A percentile compares a stretch with the other conserved stretches of the same genome.
phyloP scores from a whole-genome alignment of 495 filamentous ascomycete species.

The Saxispiralis lemnorum region DNA sequence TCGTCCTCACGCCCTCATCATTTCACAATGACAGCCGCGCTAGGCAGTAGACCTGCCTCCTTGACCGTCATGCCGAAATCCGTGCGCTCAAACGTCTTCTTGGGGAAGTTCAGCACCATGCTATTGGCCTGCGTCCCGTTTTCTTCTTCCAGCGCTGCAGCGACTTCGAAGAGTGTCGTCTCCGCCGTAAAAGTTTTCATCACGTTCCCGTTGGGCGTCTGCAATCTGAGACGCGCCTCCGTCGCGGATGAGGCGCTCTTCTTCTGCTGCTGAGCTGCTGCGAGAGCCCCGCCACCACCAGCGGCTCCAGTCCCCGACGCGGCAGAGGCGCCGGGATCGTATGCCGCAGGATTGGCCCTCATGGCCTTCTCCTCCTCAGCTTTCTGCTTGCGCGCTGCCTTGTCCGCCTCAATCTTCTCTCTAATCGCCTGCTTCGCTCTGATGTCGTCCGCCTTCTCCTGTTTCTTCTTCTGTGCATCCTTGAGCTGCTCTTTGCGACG shows the following conservation, averaged over 20 bases:
- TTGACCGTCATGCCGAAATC: conserved; percentile 85
- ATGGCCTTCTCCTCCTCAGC: conserved; percentile 71
- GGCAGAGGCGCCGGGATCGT: conserved; percentile 23
- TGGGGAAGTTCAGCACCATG: conserved; percentile 74
- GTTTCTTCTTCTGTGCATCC: conserved; percentile 63
- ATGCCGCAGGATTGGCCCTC: conserved; percentile 48
- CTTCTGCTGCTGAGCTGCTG: conserved; percentile 19
- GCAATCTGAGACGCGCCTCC: conserved; percentile 67
- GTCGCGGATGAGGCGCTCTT: conserved; percentile 50
- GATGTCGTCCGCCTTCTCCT: conserved; percentile 74
- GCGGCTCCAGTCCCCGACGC: not conserved
- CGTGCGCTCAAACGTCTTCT: conserved; percentile 57
- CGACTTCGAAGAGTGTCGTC: conserved; percentile 89
- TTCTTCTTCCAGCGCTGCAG: conserved; percentile 48
- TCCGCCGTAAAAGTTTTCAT: conserved; percentile 69
- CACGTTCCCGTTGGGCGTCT: conserved; percentile 53
- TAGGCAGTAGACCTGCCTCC: conserved; percentile 79
- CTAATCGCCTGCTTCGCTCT: conserved; percentile 75
- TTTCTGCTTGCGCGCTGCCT: conserved; percentile 62
- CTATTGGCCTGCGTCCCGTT: conserved; percentile 45
- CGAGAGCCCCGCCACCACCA: conserved; percentile 22
- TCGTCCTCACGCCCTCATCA: conserved; percentile 13
- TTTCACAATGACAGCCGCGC: conserved; percentile 66
- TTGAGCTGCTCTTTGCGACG: conserved; percentile 76
- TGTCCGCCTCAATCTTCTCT: conserved; percentile 82